A percentile compares a stretch with the other conserved stretches of the same genome.
Evolutionary conservation across 768 basidiomycete genomes (phyloP).

Genomic region (Lentinula sp.): DNA sequence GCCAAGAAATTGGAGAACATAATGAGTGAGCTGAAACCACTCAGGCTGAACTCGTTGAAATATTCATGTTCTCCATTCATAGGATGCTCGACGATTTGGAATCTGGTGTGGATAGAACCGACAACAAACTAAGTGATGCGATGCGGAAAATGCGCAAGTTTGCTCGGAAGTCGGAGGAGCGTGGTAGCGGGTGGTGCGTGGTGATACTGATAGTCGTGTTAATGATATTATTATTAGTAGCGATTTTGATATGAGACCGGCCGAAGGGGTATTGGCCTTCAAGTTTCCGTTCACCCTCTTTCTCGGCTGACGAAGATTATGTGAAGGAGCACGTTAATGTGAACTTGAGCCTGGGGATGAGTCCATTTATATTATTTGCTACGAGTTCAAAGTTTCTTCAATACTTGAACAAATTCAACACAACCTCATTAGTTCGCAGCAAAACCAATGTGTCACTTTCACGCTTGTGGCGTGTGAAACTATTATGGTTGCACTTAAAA

Average conservation of each 20-base stretch:
- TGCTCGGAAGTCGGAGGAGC: constrained; percentile 84
- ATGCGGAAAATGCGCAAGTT: constrained; percentile 73
- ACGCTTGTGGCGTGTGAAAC: constrained; percentile 16
- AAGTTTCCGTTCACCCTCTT: too few relatives aligned
- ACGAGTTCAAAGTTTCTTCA: too few relatives aligned
- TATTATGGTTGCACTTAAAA: constrained; percentile 6
- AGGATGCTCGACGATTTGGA: constrained; percentile 84
- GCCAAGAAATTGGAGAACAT: constrained; percentile 86
- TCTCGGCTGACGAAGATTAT: not conserved
- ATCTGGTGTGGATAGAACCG: constrained; percentile 62
- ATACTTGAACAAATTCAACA: too few relatives aligned
- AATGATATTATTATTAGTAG: constrained; percentile 66
- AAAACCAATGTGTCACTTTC: not conserved
- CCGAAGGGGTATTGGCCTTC: too few relatives aligned
- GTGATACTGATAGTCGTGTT: constrained; percentile 78
- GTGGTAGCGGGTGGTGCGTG: constrained; percentile 88
- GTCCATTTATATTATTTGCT: too few relatives aligned
- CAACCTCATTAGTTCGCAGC: too few relatives aligned
- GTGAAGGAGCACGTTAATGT: too few relatives aligned
- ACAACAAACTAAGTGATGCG: constrained; percentile 57
- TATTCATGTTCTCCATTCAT: not conserved
- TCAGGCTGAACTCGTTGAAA: not conserved
- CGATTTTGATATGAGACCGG: constrained; percentile 56
- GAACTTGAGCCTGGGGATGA: too few relatives aligned
- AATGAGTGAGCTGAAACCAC: constrained; percentile 55